A percentile compares a stretch with the other conserved stretches of the same genome.
These are phyloP conservation scores for Leucocoprinus leucothites DNA, from an alignment of 768 basidiomycete species.

Conservation along the genomic window DNA sequence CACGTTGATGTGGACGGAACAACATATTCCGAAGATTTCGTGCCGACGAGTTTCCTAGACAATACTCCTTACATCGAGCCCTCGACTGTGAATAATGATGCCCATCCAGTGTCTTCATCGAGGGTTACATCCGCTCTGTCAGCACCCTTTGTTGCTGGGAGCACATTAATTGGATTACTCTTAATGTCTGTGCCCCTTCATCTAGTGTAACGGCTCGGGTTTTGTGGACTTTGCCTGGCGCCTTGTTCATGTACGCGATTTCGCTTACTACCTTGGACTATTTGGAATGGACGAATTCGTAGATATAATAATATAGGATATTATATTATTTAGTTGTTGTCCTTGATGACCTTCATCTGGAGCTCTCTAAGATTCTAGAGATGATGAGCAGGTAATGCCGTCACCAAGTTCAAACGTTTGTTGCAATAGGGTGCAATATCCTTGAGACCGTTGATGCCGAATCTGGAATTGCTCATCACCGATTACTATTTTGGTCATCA, in stretches of 20 bases:
- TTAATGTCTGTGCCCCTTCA: not conserved
- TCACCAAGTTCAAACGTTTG: too few relatives aligned
- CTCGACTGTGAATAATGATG: slow-evolving; percentile 18
- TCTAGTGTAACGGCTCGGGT: not conserved
- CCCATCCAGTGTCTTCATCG: slow-evolving; percentile 15
- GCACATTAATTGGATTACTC: not conserved
- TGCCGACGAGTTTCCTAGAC: slow-evolving; percentile 26
- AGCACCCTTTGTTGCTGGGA: not conserved
- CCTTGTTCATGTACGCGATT: not conserved
- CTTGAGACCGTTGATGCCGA: too few relatives aligned
- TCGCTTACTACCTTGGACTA: not conserved
- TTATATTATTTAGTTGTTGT: not conserved
- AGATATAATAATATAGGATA: not conserved
- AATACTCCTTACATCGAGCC: slow-evolving; percentile 24
- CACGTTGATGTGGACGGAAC: slow-evolving; percentile 21
- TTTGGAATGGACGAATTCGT: not conserved
- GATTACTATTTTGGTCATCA: too few relatives aligned
- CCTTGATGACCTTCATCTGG: too few relatives aligned
- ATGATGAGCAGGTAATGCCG: too few relatives aligned
- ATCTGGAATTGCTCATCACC: too few relatives aligned
- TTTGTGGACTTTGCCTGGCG: not conserved
- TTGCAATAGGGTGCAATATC: too few relatives aligned
- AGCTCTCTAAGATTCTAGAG: too few relatives aligned
- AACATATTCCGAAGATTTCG: slow-evolving; percentile 25
- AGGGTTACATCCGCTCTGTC: not conserved